phyloP scores from a whole-genome alignment of 2,329 filamentous ascomycete species.

The Graphilbum ipis-grandicollis region DNA sequence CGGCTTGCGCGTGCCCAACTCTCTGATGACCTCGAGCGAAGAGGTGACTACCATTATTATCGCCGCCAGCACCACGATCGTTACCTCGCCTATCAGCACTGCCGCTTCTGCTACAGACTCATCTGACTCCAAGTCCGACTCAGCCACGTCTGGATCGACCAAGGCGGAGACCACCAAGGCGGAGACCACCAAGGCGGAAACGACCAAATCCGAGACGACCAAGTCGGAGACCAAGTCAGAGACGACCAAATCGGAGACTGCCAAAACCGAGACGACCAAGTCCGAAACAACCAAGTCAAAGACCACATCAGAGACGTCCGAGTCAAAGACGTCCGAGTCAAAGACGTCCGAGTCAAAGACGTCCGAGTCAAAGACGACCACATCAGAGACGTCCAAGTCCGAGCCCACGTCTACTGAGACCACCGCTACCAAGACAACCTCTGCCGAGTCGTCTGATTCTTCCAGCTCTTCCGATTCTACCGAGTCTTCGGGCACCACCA shows the following conservation, averaged over 20 bases:
- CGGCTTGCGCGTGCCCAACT: not conserved
- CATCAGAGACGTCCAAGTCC: not conserved
- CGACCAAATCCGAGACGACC: not conserved
- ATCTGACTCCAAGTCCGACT: too few relatives aligned
- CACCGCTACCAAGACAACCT: not conserved
- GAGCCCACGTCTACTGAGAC: not conserved
- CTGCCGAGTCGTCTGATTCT: not conserved
- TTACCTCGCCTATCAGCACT: not conserved
- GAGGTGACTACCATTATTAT: slow-evolving; percentile 14
- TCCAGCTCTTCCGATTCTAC: slow-evolving; percentile 1
- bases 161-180: not conserved
- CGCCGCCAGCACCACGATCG: slow-evolving; percentile 10
- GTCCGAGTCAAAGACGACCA: not conserved
- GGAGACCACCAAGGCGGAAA: not conserved
- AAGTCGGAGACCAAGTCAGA: too few relatives aligned
- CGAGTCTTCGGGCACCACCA: slow-evolving; percentile 1
- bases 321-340: too few relatives aligned
- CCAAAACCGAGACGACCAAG: not conserved
- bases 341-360: too few relatives aligned
- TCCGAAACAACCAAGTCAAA: not conserved
- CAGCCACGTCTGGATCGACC: too few relatives aligned
- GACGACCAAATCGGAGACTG: too few relatives aligned
- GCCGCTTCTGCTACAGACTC: not conserved
- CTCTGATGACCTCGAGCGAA: not conserved
- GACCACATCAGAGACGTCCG: too few relatives aligned